Evolutionary conservation across 192 early-diverging fungal species (phyloP), one percentile per base, ranked within the genome.

Genomic region (Gamsiella multidivaricata): DNA sequence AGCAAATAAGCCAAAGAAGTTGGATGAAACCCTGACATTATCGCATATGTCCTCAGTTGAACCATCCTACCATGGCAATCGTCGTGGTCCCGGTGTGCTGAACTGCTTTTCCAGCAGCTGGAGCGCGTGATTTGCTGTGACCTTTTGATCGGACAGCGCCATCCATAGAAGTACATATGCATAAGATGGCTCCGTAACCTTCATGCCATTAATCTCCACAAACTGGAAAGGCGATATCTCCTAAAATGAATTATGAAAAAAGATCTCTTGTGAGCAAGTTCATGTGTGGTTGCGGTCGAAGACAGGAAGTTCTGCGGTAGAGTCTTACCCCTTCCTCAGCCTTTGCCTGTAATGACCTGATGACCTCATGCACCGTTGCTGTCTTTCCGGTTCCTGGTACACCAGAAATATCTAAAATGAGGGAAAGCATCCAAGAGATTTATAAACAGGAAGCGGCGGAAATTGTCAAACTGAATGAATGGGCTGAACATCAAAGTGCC

Each of bases 331-430:
- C 85, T 34, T 73, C 78, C 14, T 86, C 85, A 32, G 82, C 85
- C 56, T 87, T 83, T 22, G 82, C 65, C 37, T 90, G 84, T 42
- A 98, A 76, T 34, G 85, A 81, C 33, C 92, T 87, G 28, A 99
- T 89, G 0, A 94, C 94, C 61, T 93, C 91, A 28, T 88, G 83
- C 0, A 98, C 94, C 0, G 97, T 98, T 0, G 96, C 97, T 0
- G 97, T 99, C 79, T 99, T 99, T 41, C 97, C 97, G 3, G 96
- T 97, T 6, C 97, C 97, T 3, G 97, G 96, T 7, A 97, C 94
- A 5, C 96, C 96, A 26, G 96, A 97, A 23, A 99, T 94, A 73
- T 96, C 91, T 92, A 78, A 11, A 61, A 1, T n/a, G 32, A 9
- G 34, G n/a, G n/a, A 4, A 25, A n/a, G n/a, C n/a, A n/a, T n/a